Percentiles rank a stretch among this genome's conserved stretches.
Conservation (phyloP, 164 flowering plant genomes). For the Warburgia ugandensis region DNA sequence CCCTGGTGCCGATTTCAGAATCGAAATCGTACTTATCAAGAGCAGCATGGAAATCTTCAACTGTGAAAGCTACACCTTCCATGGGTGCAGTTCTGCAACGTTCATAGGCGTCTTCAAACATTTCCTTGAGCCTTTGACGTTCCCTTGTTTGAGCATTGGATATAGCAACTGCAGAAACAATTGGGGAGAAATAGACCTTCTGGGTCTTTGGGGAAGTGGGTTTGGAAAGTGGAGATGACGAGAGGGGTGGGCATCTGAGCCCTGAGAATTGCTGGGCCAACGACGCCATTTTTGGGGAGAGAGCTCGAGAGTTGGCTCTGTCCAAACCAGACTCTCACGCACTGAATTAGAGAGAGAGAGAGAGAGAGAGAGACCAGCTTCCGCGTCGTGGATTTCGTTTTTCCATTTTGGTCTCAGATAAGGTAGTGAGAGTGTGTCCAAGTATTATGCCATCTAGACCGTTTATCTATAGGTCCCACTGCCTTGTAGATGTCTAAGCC, state of each 20-base stretch:
- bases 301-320: background rate
- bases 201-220: conserved; percentile 20
- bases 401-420: too few relatives aligned
- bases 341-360: too few relatives aligned
- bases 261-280: conserved; percentile 67
- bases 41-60: conserved; percentile 60
- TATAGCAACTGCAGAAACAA: conserved; percentile 42
- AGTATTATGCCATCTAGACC: too few relatives aligned
- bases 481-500: too few relatives aligned
- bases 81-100: conserved; percentile 72
- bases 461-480: too few relatives aligned
- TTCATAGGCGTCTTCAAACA: conserved; percentile 81
- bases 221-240: conserved; percentile 33
- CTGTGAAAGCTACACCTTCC: conserved; percentile 69
- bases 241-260: conserved; percentile 49
- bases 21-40: conserved; percentile 74
- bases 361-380: too few relatives aligned
- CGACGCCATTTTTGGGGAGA: conserved; percentile 43
- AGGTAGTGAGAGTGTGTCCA: too few relatives aligned
- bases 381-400: too few relatives aligned
- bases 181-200: conserved; percentile 7
- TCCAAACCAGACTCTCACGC: too few relatives aligned
- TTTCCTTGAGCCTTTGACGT: conserved; percentile 51
- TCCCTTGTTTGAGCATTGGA: conserved; percentile 65
- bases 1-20: conserved; percentile 79